Percentiles rank a stretch among this genome's conserved stretches.
phyloP scores from a whole-genome alignment of 2,329 filamentous ascomycete genomes.

The Lachnellula subtilissima region DNA sequence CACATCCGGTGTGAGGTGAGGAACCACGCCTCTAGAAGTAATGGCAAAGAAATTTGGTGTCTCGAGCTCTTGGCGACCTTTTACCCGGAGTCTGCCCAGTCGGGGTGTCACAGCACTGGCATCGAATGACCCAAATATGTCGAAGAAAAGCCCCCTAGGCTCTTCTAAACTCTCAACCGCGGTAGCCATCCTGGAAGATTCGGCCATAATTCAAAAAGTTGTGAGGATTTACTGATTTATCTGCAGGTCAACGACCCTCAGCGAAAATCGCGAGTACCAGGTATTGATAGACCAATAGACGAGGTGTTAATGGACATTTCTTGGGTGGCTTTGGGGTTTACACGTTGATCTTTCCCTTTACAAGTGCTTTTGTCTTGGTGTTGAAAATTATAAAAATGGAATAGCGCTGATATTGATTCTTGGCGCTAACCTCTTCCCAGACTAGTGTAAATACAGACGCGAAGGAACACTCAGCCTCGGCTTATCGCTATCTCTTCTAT shows the following conservation, averaged over 20 bases:
- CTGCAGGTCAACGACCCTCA: slow-evolving; percentile 26
- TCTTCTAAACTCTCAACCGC: slow-evolving; percentile 8
- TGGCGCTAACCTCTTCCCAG: slow-evolving; percentile 1
- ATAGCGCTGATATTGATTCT: not conserved
- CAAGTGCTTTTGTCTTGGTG: not conserved
- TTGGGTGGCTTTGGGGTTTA: not conserved
- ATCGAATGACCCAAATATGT: slow-evolving; percentile 20
- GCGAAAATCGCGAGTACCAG: slow-evolving; percentile 12
- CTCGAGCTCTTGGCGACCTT: slow-evolving; percentile 58
- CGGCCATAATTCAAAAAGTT: not conserved
- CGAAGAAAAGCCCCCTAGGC: slow-evolving; percentile 16
- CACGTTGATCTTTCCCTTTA: not conserved
- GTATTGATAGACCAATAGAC: not conserved
- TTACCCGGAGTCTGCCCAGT: slow-evolving; percentile 47
- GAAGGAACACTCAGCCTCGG: not conserved
- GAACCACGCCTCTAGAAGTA: slow-evolving; percentile 77
- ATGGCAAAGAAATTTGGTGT: slow-evolving; percentile 80
- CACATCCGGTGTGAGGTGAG: slow-evolving; percentile 86
- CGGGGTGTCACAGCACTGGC: slow-evolving; percentile 17
- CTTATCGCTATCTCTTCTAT: not conserved
- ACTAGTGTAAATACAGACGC: not conserved
- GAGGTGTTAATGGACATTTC: slow-evolving; percentile 10
- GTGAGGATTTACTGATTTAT: slow-evolving; percentile 15
- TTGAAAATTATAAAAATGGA: slow-evolving; percentile 10
- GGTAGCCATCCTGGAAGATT: slow-evolving; percentile 4